Evolutionary conservation across 257 asterid genomes (phyloP), one percentile per base, ranked within the genome.

Genomic region (Nicotiana otophora): DNA sequence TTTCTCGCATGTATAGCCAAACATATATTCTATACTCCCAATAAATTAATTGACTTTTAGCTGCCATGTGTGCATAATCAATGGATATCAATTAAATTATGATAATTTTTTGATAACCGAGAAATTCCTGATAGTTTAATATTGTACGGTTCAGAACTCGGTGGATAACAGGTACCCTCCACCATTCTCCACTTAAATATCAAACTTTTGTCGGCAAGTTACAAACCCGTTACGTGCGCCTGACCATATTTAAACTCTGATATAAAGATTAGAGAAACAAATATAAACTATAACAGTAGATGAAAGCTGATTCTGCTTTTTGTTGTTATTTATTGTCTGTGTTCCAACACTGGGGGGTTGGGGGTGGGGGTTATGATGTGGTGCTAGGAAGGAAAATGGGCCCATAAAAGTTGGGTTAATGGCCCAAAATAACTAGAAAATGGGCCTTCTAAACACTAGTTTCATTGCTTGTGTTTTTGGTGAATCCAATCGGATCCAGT

Each of bases 401-500:
- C 53, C 28, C 53, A 34, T 34, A 11, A 20, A 67, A n/a, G 76
- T 17, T 17, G 53, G 48, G 28, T 5, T 17, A 33, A 34, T 34
- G 76, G 39, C 76, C 20, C 76, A 67, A 34, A 67, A 67, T 34
- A 26, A 36, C 36, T 10, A 67, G 30, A 67, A 34, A 33, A 67
- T 67, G 53, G 76, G 16, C 16, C 53, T 67, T 19, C 16, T 17
- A 2, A 65, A 31, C 58, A 34, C 7, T 58, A 67, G 39, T 12
- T 26, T 39, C 80, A 51, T 39, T 81, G 72, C 80, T 66, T 34
- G 66, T 7, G 39, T 66, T 23, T 57, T 85, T 20, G 85, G 12
- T 1, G 15, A 31, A 88, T 23, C 26, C 26, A 23, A 23, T 23
- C 26, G 26, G 26, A 23, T 23, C 86, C 54, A 92, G 14, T 81